Conservation (phyloP, 176 grass and related monocot genomes). For the Otatea glauca region DNA sequence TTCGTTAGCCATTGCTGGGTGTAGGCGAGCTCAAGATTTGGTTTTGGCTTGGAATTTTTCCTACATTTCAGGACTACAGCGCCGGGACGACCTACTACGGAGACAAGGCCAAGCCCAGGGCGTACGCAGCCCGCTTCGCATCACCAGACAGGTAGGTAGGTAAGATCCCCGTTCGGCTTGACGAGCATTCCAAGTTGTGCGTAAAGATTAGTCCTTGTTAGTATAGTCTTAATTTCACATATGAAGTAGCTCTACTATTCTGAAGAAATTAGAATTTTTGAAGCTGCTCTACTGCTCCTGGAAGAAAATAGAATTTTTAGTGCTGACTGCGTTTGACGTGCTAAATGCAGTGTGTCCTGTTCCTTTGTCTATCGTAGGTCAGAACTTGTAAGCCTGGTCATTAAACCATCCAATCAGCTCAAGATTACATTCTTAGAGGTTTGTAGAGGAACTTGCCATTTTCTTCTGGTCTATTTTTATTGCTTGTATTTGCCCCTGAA, state of each 20-base stretch:
- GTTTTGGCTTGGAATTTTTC: background rate
- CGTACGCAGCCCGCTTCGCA: slow-evolving; percentile 84
- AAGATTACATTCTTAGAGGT: slow-evolving; percentile 99
- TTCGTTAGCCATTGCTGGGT: background rate
- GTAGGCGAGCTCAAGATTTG: background rate
- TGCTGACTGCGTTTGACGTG: slow-evolving; percentile 28
- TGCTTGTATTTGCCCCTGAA: background rate
- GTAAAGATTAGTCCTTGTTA: background rate
- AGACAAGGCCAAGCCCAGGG: slow-evolving; percentile 78
- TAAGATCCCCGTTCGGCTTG: slow-evolving; percentile 17
- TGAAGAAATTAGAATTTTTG: slow-evolving; percentile 5
- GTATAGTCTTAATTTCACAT: background rate
- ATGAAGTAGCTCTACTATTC: background rate
- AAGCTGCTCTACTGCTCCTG: background rate
- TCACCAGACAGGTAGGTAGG: slow-evolving; percentile 85
- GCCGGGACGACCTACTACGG: slow-evolving; percentile 82
- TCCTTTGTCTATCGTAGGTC: slow-evolving; percentile 69
- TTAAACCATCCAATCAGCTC: slow-evolving; percentile 91
- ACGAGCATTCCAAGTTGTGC: background rate
- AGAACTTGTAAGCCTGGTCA: slow-evolving; percentile 84
- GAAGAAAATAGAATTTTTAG: background rate
- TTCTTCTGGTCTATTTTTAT: slow-evolving; percentile 16
- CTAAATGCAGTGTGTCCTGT: slow-evolving; percentile 35
- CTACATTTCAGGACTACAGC: slow-evolving; percentile 63
- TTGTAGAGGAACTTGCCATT: slow-evolving; percentile 39